A percentile compares a stretch with the other conserved stretches of the same genome.
Evolutionary conservation across 371 early-diverging fungal species (phyloP).

Genomic region (Mucor lusitanicus): DNA sequence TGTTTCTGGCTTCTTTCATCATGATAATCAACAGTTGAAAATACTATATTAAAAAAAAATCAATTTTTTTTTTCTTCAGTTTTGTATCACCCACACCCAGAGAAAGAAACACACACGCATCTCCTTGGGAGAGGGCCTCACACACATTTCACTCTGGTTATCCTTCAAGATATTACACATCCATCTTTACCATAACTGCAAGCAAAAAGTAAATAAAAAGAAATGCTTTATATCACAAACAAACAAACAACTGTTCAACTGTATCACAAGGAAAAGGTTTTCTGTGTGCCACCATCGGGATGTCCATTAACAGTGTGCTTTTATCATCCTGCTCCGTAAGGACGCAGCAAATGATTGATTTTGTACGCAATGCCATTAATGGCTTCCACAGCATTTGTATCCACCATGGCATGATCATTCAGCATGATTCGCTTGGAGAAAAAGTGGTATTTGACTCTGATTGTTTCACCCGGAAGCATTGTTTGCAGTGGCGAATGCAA

Average conservation of each 20-base stretch:
- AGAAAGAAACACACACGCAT: not conserved
- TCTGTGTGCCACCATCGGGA: not conserved
- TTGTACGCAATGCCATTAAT: slow-evolving; percentile 50
- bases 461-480: slow-evolving; percentile 18
- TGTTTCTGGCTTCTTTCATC: not conserved
- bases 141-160: no score
- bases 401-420: slow-evolving; percentile 34
- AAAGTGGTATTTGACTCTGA: slow-evolving; percentile 35
- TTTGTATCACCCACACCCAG: not conserved
- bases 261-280: not conserved
- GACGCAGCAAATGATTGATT: slow-evolving; percentile 40
- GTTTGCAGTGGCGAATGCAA: slow-evolving; percentile 25
- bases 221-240: not conserved
- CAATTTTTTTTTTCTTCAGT: not conserved
- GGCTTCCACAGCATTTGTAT: slow-evolving; percentile 36
- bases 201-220: not conserved
- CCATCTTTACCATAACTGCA: not conserved
- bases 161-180: not conserved
- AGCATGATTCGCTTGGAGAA: slow-evolving; percentile 24
- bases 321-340: slow-evolving; percentile 4
- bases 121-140: no score
- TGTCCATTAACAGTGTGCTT: not conserved
- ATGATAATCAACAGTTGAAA: no score
- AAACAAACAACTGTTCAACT: not conserved
- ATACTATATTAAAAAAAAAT: not conserved